These are phyloP conservation scores for Gossypium rotundifolium DNA, from an alignment of 345 rosid species.

Conservation along the genomic window DNA sequence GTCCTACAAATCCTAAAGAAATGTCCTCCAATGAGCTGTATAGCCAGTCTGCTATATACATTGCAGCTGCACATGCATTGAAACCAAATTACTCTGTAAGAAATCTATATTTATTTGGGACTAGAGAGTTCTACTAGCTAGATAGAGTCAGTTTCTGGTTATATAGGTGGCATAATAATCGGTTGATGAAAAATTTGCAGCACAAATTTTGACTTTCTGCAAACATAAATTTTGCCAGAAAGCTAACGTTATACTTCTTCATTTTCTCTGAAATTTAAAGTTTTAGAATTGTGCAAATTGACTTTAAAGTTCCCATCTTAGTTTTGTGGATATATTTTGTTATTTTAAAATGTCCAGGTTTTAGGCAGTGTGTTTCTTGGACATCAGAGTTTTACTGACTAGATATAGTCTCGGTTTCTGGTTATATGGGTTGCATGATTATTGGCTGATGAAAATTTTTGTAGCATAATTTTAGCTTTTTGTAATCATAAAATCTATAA, in stretches of 20 bases:
- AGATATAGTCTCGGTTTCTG: neutral
- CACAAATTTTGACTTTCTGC: neutral
- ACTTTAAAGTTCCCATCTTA: neutral
- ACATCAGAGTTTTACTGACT: neutral
- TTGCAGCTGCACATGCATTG: constrained; percentile 97
- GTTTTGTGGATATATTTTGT: neutral
- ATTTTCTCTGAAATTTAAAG: neutral
- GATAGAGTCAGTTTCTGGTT: neutral
- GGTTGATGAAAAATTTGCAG: neutral
- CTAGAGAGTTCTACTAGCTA: neutral
- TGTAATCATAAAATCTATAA: neutral
- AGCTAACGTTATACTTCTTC: neutral
- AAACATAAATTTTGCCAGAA: neutral
- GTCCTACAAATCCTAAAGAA: constrained; percentile 52
- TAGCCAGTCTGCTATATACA: constrained; percentile 95
- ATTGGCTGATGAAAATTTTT: neutral
- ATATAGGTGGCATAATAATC: neutral
- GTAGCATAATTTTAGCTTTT: neutral
- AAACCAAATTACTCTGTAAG: constrained; percentile 85
- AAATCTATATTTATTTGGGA: neutral
- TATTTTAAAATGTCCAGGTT: constrained; percentile 31
- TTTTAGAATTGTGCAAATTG: neutral
- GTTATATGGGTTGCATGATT: neutral
- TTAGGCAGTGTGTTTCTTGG: constrained; percentile 57
- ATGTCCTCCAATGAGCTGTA: constrained; percentile 85